Base-by-base conservation (phyloP, 78 protist genomes). In the Dictyostelium discoideum region DNA sequence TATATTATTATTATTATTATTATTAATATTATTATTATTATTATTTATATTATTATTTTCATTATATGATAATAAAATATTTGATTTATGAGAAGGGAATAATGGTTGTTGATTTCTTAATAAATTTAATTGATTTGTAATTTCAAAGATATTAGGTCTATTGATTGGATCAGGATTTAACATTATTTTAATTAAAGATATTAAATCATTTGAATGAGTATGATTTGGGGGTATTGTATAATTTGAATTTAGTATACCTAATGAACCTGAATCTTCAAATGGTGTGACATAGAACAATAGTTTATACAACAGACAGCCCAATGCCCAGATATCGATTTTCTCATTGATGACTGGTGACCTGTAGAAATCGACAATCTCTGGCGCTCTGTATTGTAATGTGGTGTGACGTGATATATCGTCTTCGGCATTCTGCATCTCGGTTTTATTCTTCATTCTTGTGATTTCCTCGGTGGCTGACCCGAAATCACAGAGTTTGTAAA, bases 251-350 rank as follows among this genome's bases (percentile, higher is more conserved):
- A 90, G 44, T 13, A 90, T 90, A 73, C 95, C 95, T 2, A 90
- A 78, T 8, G 88, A 82, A 32, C 95, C 95, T 10, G 90, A 63
- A 22, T 85, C 90, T 48, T 90, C 95, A n/a, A 90, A 90, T 8
- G 95, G 95, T 3, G 95, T 90, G 1, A 87, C 84, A 29, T 90
- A 90, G 48, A 72, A 90, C 6, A 90, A 32, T 54, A 90, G 57
- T 48, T 93, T 97, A 87, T 96, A 97, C 18, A 97, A 93, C 9
- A 94, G 26, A 79, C 96, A 87, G 29, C 98, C 98, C 65, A 97
- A 50, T 42, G 98, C 97, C 98, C 98, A 97, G 22, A 97, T 85
- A 82, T 97, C 98, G 73, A 80, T 94, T 88, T 97, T 96, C 50
- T 87, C 92, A 69, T 89, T 82, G 86, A 97, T 96, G 0, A 69